Evolutionary conservation across 306 rosid species (phyloP).

Genomic region (Prunus mume): DNA sequence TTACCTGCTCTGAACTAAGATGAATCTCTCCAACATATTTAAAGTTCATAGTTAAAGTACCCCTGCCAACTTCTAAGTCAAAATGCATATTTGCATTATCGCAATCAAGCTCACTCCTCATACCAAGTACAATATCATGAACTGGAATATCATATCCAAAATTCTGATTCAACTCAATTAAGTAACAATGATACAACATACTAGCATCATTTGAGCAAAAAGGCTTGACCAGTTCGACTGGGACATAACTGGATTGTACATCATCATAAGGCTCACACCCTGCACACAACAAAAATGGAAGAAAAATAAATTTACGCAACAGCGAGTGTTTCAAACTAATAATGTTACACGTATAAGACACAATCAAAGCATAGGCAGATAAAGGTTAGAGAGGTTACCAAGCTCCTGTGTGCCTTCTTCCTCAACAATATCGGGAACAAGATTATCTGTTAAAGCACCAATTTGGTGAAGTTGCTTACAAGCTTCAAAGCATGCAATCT

Average conservation of each 20-base stretch:
- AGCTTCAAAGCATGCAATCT: slow-evolving; percentile 81
- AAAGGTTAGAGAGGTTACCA: slow-evolving; percentile 42
- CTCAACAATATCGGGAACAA: slow-evolving; percentile 56
- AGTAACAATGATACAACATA: slow-evolving; percentile 58
- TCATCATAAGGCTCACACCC: slow-evolving; percentile 50
- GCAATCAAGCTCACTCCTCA: slow-evolving; percentile 47
- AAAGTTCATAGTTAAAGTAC: slow-evolving; percentile 44
- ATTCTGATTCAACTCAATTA: slow-evolving; percentile 54
- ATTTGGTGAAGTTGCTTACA: slow-evolving; percentile 77
- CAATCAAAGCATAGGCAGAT: slow-evolving; percentile 10
- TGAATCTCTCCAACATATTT: slow-evolving; percentile 43
- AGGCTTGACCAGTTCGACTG: slow-evolving; percentile 51
- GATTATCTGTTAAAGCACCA: slow-evolving; percentile 81
- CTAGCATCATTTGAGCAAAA: slow-evolving; percentile 16
- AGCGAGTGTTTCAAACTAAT: not conserved
- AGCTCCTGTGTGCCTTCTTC: slow-evolving; percentile 53
- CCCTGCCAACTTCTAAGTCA: slow-evolving; percentile 49
- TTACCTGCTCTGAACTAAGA: slow-evolving; percentile 57
- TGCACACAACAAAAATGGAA: slow-evolving; percentile 9
- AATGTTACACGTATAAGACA: not conserved
- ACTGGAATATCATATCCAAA: slow-evolving; percentile 46
- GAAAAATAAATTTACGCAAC: not conserved
- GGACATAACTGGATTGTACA: slow-evolving; percentile 57
- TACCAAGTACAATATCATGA: slow-evolving; percentile 53
- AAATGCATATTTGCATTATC: slow-evolving; percentile 45